These are phyloP conservation scores for Neurospora hispaniola DNA, from an alignment of 495 filamentous ascomycete genomes.

Conservation along the genomic window DNA sequence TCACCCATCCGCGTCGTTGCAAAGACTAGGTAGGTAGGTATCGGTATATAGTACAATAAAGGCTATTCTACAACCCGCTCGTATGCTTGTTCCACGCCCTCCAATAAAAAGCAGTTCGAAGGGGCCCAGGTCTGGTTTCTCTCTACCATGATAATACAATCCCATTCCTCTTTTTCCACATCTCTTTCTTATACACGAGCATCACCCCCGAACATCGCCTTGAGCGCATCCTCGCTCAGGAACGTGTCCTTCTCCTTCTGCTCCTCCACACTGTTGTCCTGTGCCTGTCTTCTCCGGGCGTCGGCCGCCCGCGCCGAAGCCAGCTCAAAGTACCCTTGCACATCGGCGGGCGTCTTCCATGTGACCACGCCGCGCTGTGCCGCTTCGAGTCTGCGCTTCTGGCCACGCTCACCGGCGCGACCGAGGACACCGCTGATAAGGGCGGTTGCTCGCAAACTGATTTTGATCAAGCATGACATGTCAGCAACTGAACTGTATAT, in stretches of 20 bases:
- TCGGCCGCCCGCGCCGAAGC: neutral
- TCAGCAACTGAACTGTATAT: constrained; percentile 2
- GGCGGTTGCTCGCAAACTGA: constrained; percentile 66
- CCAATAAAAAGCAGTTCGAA: neutral
- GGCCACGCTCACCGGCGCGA: constrained; percentile 70
- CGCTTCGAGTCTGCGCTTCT: constrained; percentile 47
- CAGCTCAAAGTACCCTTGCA: constrained; percentile 17
- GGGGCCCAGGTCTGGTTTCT: neutral
- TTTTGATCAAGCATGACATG: constrained; percentile 26
- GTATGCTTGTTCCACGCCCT: neutral
- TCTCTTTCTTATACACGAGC: neutral
- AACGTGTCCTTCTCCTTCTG: neutral
- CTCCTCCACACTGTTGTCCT: neutral
- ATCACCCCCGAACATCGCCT: neutral
- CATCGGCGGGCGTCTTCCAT: constrained; percentile 40
- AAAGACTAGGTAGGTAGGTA: neutral
- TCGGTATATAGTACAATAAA: neutral
- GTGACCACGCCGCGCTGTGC: constrained; percentile 50
- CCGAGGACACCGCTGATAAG: constrained; percentile 82
- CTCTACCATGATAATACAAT: neutral
- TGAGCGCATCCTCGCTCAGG: neutral
- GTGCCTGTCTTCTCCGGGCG: neutral
- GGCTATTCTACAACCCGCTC: neutral
- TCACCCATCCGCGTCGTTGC: neutral
- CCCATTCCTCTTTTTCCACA: neutral